A percentile compares a stretch with the other conserved stretches of the same genome.
Conservation (phyloP, 2,329 filamentous ascomycete species). For the Cercospora sojina region DNA sequence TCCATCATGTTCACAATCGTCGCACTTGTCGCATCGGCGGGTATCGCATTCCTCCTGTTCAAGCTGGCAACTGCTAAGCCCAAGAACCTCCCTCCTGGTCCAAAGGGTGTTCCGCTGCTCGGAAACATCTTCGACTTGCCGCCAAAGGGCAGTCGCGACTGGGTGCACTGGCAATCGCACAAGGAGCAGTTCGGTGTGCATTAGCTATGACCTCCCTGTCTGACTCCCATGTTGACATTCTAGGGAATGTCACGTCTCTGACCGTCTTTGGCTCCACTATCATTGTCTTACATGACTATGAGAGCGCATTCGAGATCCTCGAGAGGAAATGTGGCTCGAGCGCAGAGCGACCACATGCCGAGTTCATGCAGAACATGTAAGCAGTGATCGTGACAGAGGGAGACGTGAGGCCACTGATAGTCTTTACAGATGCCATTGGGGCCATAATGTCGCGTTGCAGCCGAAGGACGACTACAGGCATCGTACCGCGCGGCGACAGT, state of each 20-base stretch:
- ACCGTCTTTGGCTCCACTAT: conserved; percentile 46
- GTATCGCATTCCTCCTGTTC: neutral
- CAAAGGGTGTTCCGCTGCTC: conserved; percentile 25
- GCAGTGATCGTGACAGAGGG: conserved; percentile 15
- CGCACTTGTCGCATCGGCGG: neutral
- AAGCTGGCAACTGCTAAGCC: neutral
- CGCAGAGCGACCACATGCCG: conserved; percentile 39
- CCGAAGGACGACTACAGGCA: conserved; percentile 9
- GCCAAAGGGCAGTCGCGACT: conserved; percentile 37
- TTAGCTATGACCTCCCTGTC: neutral
- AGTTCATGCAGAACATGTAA: conserved; percentile 18
- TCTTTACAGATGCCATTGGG: conserved; percentile 38
- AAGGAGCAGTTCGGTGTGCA: conserved; percentile 35
- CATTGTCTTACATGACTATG: conserved; percentile 44
- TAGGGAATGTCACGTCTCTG: conserved; percentile 40
- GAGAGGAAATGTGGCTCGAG: conserved; percentile 40
- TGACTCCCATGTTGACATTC: neutral
- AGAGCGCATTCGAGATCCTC: conserved; percentile 42
- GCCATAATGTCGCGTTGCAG: conserved; percentile 34
- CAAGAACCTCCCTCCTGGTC: conserved; percentile 27
- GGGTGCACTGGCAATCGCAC: conserved; percentile 45
- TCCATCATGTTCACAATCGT: neutral
- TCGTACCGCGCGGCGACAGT: conserved; percentile 46
- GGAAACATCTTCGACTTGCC: conserved; percentile 31
- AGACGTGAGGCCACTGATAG: neutral